Evolutionary conservation across 78 protist species (phyloP), one percentile per base, ranked within the genome.

Genomic region (Cavenderia fasciculata): DNA sequence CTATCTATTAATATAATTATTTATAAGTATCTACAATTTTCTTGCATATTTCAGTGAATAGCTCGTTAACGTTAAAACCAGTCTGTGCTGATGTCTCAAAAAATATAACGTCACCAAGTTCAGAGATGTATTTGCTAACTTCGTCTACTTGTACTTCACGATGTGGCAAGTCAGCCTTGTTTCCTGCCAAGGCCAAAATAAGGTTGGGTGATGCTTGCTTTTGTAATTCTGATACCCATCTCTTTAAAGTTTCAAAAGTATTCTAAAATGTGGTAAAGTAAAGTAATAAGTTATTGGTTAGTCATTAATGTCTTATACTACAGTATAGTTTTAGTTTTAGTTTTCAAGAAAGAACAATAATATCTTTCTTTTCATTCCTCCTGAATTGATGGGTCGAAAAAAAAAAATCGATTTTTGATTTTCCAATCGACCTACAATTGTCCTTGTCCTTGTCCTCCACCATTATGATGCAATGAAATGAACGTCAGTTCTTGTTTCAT

Each of bases 131-230:
- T 38, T 63, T 57, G 31, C 56, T 66, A 41, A 79, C 88, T 56
- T 79, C 88, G 40, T 79, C 88, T 2, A 79, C 88, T 54, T 43
- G 73, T 19, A 79, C 88, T 29, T 79, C 88, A 52, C 88, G 70
- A 41, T 79, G 63, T 47, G 88, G 75, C 8, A 79, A 44, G 29
- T 79, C 88, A 0, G 40, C 75, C 38, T 79, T 79, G 44, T 79
- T 79, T 41, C 88, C 88, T 12, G 88, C 88, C 49, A 79, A 56
- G 33, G 88, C 88, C 46, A 79, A 31, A 41, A 79, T 79, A 4
- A 79, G 69, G 56, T 79, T 79, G 11, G 88, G 76, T 66, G 88
- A 54, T 46, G 88, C 88, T 6, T 79, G 88, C 41, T 79, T 79
- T 56, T 79, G 88, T 56, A 79, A 54, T 43, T 79, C 88, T 18